Percentiles rank a stretch among this genome's conserved stretches.
Evolutionary conservation across 2,329 filamentous ascomycete genomes (phyloP).

Genomic region (Stagonosporopsis rhizophila): DNA sequence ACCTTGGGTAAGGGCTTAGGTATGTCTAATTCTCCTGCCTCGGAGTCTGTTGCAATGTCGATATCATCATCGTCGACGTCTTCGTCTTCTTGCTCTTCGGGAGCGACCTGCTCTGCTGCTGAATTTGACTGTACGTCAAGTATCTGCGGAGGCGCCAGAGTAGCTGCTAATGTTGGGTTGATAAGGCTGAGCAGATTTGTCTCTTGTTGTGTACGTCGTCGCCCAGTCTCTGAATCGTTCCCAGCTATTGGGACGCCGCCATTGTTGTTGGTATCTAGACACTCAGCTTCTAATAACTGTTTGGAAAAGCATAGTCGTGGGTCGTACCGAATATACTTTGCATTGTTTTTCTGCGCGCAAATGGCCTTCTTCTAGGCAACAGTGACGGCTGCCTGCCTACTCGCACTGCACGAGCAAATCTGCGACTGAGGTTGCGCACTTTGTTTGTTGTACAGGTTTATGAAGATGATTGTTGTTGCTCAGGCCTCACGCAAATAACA

Average conservation of each 20-base stretch:
- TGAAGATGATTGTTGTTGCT: not conserved
- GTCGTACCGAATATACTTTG: slow-evolving; percentile 6
- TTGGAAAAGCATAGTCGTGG: not conserved
- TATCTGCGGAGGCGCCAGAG: not conserved
- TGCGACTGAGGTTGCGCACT: not conserved
- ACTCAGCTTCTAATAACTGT: not conserved
- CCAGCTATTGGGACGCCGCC: not conserved
- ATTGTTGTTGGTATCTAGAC: not conserved
- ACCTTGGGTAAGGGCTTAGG: slow-evolving; percentile 10
- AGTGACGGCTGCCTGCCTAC: not conserved
- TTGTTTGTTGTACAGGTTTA: not conserved
- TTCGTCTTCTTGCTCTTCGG: not conserved
- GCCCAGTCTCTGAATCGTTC: not conserved
- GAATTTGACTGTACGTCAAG: not conserved
- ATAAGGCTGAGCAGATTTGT: slow-evolving; percentile 16
- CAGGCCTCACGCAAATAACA: not conserved
- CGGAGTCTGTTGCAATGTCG: slow-evolving; percentile 17
- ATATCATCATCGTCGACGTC: slow-evolving; percentile 7
- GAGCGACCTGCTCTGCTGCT: not conserved
- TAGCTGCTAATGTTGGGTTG: slow-evolving; percentile 13
- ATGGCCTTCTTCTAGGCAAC: not conserved
- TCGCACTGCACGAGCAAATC: not conserved
- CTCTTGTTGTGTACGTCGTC: slow-evolving; percentile 17
- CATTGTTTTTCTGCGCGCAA: not conserved
- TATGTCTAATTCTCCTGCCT: slow-evolving; percentile 13